Evolutionary conservation across 2,329 filamentous ascomycete genomes (phyloP).

Genomic region (Ceratocystis huliohia): DNA sequence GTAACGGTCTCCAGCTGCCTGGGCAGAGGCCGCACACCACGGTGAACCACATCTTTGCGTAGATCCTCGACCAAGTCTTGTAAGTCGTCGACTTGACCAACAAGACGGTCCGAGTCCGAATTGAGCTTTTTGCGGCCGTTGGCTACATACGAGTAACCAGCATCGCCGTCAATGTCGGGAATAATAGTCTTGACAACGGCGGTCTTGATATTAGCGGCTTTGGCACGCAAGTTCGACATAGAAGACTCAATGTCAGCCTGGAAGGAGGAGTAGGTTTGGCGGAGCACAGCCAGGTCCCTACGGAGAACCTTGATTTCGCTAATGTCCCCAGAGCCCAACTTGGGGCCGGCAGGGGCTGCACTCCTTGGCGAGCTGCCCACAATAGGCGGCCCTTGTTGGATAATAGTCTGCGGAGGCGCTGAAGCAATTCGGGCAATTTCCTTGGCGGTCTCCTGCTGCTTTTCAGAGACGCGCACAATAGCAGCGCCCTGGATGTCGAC

Average conservation of each 20-base stretch:
- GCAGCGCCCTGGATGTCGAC: slow-evolving; percentile 72
- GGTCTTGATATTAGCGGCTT: slow-evolving; percentile 69
- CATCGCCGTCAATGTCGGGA: slow-evolving; percentile 60
- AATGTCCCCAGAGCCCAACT: slow-evolving; percentile 49
- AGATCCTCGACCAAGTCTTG: slow-evolving; percentile 94
- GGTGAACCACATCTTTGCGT: slow-evolving; percentile 87
- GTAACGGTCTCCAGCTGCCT: slow-evolving; percentile 79
- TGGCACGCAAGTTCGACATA: slow-evolving; percentile 70
- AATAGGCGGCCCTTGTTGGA: slow-evolving; percentile 19
- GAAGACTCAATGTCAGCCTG: slow-evolving; percentile 77
- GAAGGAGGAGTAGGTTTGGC: slow-evolving; percentile 87
- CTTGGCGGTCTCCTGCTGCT: slow-evolving; percentile 77
- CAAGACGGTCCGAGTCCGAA: slow-evolving; percentile 77
- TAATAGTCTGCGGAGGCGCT: slow-evolving; percentile 31
- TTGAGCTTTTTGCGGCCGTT: slow-evolving; percentile 77
- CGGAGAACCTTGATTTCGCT: slow-evolving; percentile 70
- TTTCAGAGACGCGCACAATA: slow-evolving; percentile 76
- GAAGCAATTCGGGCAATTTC: slow-evolving; percentile 58
- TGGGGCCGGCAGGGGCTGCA: slow-evolving; percentile 29
- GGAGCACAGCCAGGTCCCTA: slow-evolving; percentile 77
- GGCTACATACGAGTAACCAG: slow-evolving; percentile 75
- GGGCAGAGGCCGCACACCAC: slow-evolving; percentile 81
- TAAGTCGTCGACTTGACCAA: slow-evolving; percentile 88
- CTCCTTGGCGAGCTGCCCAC: slow-evolving; percentile 31
- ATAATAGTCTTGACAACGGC: slow-evolving; percentile 57